phyloP scores from a whole-genome alignment of 2,329 filamentous ascomycete genomes.

The Aspergillus amoenus region DNA sequence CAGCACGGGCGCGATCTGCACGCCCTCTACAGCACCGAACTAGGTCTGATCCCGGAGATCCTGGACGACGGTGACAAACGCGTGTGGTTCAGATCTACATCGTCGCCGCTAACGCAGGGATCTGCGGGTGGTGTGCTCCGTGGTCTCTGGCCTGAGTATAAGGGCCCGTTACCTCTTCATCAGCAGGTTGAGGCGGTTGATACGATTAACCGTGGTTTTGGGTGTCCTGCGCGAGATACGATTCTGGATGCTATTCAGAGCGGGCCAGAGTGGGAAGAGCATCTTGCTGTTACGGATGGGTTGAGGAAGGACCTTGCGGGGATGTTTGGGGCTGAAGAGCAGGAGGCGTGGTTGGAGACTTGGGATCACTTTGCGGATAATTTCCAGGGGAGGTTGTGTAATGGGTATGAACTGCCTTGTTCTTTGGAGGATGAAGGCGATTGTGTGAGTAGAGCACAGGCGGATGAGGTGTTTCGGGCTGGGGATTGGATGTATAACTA shows the following conservation, averaged over 20 bases:
- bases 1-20: slow-evolving; percentile 39
- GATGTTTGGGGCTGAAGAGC: slow-evolving; percentile 31
- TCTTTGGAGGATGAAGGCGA: slow-evolving; percentile 23
- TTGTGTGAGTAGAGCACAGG: slow-evolving; percentile 35
- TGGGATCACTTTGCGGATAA: slow-evolving; percentile 44
- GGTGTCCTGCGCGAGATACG: slow-evolving; percentile 27
- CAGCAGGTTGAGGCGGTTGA: slow-evolving; percentile 38
- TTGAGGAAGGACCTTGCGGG: slow-evolving; percentile 30
- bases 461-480: slow-evolving; percentile 39
- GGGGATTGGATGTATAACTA: slow-evolving; percentile 46
- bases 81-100: slow-evolving; percentile 40
- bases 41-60: slow-evolving; percentile 30
- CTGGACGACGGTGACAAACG: slow-evolving; percentile 17
- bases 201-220: slow-evolving; percentile 37
- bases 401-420: slow-evolving; percentile 40
- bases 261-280: slow-evolving; percentile 35
- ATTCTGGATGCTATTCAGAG: slow-evolving; percentile 28
- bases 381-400: slow-evolving; percentile 42
- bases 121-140: slow-evolving; percentile 40
- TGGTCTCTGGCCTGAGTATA: slow-evolving; percentile 36
- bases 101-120: slow-evolving; percentile 37
- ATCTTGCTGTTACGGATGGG: slow-evolving; percentile 31
- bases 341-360: slow-evolving; percentile 31
- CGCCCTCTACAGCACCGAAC: slow-evolving; percentile 32
- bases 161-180: slow-evolving; percentile 35